A percentile compares a stretch with the other conserved stretches of the same genome.
Conservation (phyloP, 2,329 filamentous ascomycete genomes). For the Pseudopithomyces maydicus region DNA sequence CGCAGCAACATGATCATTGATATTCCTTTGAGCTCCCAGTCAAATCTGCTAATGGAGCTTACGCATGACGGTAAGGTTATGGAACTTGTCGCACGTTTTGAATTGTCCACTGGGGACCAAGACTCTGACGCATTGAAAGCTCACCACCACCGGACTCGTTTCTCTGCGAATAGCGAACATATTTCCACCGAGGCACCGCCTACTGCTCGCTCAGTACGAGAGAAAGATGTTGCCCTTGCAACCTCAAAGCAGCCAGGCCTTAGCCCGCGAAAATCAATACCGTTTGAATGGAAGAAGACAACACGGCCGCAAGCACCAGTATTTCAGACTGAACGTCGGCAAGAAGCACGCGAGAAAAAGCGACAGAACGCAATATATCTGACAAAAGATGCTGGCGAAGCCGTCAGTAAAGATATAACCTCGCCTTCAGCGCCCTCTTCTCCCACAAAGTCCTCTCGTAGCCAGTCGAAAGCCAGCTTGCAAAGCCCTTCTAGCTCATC, state of each 20-base stretch:
- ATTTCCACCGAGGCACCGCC: too few species aligned
- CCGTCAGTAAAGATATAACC: constrained; percentile 25
- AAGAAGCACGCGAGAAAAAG: constrained; percentile 28
- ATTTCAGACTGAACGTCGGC: constrained; percentile 29
- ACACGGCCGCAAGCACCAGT: constrained; percentile 16
- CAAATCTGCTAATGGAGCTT: constrained; percentile 25
- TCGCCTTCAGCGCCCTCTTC: constrained; percentile 14
- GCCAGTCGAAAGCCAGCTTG: constrained; percentile 22
- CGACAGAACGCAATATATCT: constrained; percentile 24
- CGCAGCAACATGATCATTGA: constrained; percentile 28
- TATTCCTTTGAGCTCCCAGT: constrained; percentile 24
- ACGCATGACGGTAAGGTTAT: constrained; percentile 35
- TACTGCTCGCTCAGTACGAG: not conserved
- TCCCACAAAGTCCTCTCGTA: constrained; percentile 17
- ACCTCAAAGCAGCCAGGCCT: not conserved
- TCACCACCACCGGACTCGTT: constrained; percentile 2
- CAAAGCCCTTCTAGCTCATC: constrained; percentile 26
- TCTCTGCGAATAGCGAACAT: not conserved
- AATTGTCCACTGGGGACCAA: constrained; percentile 17
- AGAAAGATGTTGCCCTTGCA: not conserved
- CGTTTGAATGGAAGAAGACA: constrained; percentile 28
- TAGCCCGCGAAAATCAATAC: constrained; percentile 35
- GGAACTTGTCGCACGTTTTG: constrained; percentile 26
- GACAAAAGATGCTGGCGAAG: constrained; percentile 33
- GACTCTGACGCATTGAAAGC: constrained; percentile 22